phyloP scores from a whole-genome alignment of 2,329 filamentous ascomycete genomes.

The Akanthomyces muscarius region DNA sequence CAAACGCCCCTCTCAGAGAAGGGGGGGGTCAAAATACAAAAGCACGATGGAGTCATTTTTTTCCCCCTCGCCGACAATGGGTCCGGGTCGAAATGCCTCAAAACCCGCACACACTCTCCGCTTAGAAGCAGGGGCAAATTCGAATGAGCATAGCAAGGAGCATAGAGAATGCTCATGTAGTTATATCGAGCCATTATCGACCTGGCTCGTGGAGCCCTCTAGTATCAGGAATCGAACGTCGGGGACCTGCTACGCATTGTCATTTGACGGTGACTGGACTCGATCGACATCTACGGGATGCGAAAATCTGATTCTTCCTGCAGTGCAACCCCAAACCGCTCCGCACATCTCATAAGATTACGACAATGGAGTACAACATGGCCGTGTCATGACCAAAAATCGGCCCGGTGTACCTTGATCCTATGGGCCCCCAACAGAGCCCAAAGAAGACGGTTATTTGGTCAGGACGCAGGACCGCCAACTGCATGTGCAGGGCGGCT shows the following conservation, averaged over 20 bases:
- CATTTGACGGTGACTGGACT: slow-evolving; percentile 1
- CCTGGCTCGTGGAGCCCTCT: background rate
- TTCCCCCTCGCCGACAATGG: background rate
- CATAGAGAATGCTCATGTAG: background rate
- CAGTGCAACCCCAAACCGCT: background rate
- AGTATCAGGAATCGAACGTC: background rate
- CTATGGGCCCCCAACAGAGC: background rate
- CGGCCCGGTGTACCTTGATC: background rate
- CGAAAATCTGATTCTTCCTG: background rate
- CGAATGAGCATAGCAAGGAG: background rate
- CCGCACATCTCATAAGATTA: slow-evolving; percentile 6
- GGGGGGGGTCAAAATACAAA: background rate
- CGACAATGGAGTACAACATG: too few relatives aligned
- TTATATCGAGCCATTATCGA: background rate
- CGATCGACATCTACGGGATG: background rate
- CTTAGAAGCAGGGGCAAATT: background rate
- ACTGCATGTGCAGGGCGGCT: background rate
- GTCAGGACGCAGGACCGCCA: background rate
- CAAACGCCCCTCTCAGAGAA: background rate
- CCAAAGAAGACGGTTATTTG: background rate
- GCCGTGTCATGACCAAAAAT: background rate
- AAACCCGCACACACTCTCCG: background rate
- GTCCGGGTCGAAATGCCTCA: slow-evolving; percentile 10
- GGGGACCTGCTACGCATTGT: background rate
- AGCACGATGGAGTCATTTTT: slow-evolving; percentile 3